Conservation (phyloP, 805 yeast genomes). For the Candida succiphila region DNA sequence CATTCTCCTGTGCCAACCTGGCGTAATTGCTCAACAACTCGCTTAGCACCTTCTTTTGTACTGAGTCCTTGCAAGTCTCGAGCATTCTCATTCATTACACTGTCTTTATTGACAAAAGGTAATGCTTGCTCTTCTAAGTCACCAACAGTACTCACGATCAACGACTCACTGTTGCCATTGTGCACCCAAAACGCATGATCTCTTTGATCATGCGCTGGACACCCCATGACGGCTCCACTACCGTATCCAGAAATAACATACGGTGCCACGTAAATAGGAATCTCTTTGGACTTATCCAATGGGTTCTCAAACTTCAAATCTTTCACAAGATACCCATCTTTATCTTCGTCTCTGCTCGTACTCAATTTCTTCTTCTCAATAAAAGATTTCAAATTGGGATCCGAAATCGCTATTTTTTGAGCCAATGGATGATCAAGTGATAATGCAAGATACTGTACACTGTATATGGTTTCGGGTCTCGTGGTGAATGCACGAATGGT, state of each 20-base stretch:
- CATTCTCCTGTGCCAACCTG: slow-evolving; percentile 30
- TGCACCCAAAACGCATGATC: slow-evolving; percentile 74
- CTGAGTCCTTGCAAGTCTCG: slow-evolving; percentile 43
- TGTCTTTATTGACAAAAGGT: slow-evolving; percentile 32
- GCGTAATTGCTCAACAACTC: slow-evolving; percentile 34
- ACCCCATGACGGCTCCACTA: slow-evolving; percentile 95
- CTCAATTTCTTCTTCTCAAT: slow-evolving; percentile 28
- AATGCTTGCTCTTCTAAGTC: slow-evolving; percentile 15
- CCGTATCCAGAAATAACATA: slow-evolving; percentile 83
- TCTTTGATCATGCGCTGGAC: slow-evolving; percentile 87
- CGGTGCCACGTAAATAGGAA: slow-evolving; percentile 86
- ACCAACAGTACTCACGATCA: slow-evolving; percentile 34
- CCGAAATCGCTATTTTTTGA: slow-evolving; percentile 22
- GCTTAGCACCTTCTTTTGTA: slow-evolving; percentile 38
- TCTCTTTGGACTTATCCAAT: slow-evolving; percentile 24
- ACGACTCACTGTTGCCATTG: slow-evolving; percentile 38
- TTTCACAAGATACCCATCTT: slow-evolving; percentile 48
- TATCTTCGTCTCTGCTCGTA: slow-evolving; percentile 11
- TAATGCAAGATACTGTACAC: slow-evolving; percentile 76
- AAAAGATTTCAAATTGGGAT: slow-evolving; percentile 35
- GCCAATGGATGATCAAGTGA: slow-evolving; percentile 64
- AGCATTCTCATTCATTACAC: slow-evolving; percentile 37
- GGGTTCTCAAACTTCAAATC: slow-evolving; percentile 48
- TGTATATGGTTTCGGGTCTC: slow-evolving; percentile 78
- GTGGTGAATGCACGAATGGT: slow-evolving; percentile 65